Evolutionary conservation across 2,329 filamentous ascomycete genomes (phyloP), one percentile per base, ranked within the genome.

Genomic region (Parastagonospora avenae): DNA sequence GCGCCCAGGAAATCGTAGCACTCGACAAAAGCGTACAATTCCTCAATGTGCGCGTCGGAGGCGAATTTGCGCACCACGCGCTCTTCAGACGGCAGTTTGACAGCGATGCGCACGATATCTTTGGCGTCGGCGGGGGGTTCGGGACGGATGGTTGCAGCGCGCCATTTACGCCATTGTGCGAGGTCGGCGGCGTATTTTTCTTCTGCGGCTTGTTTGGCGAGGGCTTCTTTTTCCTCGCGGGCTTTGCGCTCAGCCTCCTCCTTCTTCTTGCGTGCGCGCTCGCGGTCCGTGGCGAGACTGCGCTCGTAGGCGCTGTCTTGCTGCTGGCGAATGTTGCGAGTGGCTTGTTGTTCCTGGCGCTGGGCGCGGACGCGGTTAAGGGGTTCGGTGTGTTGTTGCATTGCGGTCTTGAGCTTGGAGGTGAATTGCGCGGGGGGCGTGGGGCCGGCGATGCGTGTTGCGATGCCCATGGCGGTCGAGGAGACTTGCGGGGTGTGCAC

Each of bases 221-320:
- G 85, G 10, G 85, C 88, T 57, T 87, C 87, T 27, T 83, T 84
- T 14, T 88, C 89, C 28, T 79, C 81, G 0, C 84, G 83, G 15
- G 83, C 84, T 50, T 75, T 76, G 33, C 77, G 79, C n/a, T 81
- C 82, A 54, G 91, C 91, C 2, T 89, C 91, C 71, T 96, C 92
- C 42, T 84, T 84, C 68, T 85, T 85, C 70, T 88, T 85, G 29
- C 90, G 82, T 0, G 90, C 89, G 15, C 93, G 87, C 72, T 96
- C 92, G 33, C 92, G 82, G 74, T 99, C 94, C 53, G 87, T 85
- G 8, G 92, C 93, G 28, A 99, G 79, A 0, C 91, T 96, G 54
- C 92, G 85, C 75, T 99, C 92, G 72, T 99, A 99, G 0, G 94
- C 94, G 8, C 85, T 89, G 70, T 97, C 92, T 71, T 99, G 94